Evolutionary conservation across 768 basidiomycete species (phyloP).

Genomic region (Rhizopogon vulgaris): DNA sequence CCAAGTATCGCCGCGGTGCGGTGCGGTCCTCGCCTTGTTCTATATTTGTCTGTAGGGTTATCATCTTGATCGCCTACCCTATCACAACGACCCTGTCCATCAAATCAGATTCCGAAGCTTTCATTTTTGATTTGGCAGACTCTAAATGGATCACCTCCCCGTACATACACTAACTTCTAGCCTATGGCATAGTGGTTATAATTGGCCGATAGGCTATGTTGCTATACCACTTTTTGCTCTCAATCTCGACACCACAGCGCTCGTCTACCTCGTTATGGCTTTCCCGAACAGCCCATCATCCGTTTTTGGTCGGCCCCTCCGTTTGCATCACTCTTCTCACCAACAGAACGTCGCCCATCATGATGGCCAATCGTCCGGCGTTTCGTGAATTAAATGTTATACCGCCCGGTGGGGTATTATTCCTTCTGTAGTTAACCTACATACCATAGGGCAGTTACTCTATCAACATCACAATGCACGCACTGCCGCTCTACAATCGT

Average conservation of each 20-base stretch:
- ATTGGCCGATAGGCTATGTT: constrained; percentile 14
- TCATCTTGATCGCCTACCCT: constrained; percentile 32
- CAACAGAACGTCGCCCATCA: neutral
- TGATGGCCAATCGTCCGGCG: neutral
- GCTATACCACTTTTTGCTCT: neutral
- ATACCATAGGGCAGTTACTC: neutral
- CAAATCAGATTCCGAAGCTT: constrained; percentile 25
- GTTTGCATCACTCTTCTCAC: neutral
- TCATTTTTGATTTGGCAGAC: constrained; percentile 16
- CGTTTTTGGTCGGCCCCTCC: neutral
- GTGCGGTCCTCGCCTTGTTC: constrained; percentile 16
- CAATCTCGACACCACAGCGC: constrained; percentile 7
- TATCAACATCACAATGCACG: neutral
- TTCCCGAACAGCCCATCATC: neutral
- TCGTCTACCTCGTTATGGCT: neutral
- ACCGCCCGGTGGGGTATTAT: neutral
- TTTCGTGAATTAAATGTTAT: neutral
- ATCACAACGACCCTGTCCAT: constrained; percentile 31
- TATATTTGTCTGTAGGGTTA: constrained; percentile 17
- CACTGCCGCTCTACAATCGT: neutral
- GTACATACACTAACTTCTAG: constrained; percentile 15
- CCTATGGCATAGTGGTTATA: constrained; percentile 8
- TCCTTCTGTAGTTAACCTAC: neutral
- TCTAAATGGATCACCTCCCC: constrained; percentile 19
- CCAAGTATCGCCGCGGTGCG: constrained; percentile 15